A percentile compares a stretch with the other conserved stretches of the same genome.
phyloP scores from a whole-genome alignment of 179 eudicot genomes.

The Beta corolliflora region DNA sequence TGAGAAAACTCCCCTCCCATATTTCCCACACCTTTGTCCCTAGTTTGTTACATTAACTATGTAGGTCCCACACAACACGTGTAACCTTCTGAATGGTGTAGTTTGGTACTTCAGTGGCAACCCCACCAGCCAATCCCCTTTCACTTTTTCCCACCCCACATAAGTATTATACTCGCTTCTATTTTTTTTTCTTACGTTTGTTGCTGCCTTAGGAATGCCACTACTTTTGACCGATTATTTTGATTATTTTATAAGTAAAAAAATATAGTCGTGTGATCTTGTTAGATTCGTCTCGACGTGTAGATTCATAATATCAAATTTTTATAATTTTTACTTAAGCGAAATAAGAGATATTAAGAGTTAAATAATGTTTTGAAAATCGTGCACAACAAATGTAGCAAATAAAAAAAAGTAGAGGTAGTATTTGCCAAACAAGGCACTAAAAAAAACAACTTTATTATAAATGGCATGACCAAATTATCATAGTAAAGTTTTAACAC shows the following conservation, averaged over 20 bases:
- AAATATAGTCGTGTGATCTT: too few relatives aligned
- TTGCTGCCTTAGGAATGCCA: too few relatives aligned
- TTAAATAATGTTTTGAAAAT: too few relatives aligned
- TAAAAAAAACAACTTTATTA: neutral
- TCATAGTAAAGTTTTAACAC: slow-evolving; percentile 5
- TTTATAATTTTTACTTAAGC: too few relatives aligned
- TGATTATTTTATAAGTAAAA: too few relatives aligned
- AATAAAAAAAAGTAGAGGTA: too few relatives aligned
- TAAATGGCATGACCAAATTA: slow-evolving; percentile 12
- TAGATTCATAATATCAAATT: too few relatives aligned
- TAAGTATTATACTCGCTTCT: neutral
- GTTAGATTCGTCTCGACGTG: too few relatives aligned
- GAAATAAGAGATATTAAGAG: too few relatives aligned
- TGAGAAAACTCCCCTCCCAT: slow-evolving; percentile 20
- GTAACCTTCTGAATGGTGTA: slow-evolving; percentile 13
- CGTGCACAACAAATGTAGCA: too few relatives aligned
- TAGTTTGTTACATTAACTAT: slow-evolving; percentile 32
- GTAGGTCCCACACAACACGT: slow-evolving; percentile 34
- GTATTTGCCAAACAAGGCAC: slow-evolving; percentile 36
- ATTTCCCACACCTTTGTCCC: slow-evolving; percentile 16
- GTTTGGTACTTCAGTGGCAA: slow-evolving; percentile 26
- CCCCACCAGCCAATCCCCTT: slow-evolving; percentile 22
- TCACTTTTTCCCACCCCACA: slow-evolving; percentile 4
- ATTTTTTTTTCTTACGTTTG: too few relatives aligned
- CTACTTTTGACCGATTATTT: too few relatives aligned